Conservation (phyloP, 768 basidiomycete species). For the Termitomyces sp. region DNA sequence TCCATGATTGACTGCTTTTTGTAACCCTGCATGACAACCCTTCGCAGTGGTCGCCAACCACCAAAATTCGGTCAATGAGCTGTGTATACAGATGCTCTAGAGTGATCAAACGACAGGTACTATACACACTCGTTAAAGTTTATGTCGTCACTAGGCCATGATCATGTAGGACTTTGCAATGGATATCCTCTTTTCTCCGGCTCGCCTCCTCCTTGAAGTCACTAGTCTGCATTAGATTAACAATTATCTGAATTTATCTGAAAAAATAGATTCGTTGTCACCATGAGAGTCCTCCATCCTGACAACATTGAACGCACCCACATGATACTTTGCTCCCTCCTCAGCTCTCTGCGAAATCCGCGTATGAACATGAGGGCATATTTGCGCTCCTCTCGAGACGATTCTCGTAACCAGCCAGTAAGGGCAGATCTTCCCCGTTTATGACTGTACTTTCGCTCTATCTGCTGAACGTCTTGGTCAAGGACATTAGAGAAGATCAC, state of each 20-base stretch:
- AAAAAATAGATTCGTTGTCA: background rate
- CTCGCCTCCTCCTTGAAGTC: background rate
- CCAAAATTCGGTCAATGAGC: background rate
- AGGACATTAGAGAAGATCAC: constrained; percentile 2
- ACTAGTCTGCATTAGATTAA: background rate
- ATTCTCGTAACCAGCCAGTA: background rate
- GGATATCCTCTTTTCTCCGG: background rate
- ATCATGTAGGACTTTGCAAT: background rate
- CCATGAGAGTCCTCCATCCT: background rate
- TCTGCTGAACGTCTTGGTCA: background rate
- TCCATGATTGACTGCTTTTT: background rate
- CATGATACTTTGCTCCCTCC: background rate
- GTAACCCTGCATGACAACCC: background rate
- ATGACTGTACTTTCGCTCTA: background rate
- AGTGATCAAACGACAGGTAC: background rate
- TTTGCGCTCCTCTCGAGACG: background rate
- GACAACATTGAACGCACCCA: background rate
- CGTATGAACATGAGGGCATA: background rate
- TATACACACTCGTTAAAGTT: background rate
- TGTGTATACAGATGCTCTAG: background rate
- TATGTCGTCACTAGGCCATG: background rate
- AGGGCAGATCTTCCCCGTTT: background rate
- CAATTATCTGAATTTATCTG: background rate
- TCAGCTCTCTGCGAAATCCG: background rate
- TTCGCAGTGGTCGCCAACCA: background rate